A percentile compares a stretch with the other conserved stretches of the same genome.
phyloP scores from a whole-genome alignment of 345 rosid species.

The Erodium maritimum region DNA sequence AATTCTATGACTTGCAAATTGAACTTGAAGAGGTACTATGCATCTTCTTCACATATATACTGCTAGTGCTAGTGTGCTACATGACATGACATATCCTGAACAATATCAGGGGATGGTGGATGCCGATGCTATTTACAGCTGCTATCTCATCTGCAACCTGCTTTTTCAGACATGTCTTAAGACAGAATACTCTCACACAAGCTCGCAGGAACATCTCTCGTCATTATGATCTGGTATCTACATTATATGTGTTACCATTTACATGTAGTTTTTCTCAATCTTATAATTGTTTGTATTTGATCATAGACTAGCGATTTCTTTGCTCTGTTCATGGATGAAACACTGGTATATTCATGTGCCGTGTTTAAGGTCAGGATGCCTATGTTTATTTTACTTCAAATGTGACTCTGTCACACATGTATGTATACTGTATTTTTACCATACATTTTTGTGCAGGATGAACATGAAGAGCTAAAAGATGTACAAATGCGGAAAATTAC shows the following conservation, averaged over 20 bases:
- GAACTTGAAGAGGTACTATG: conserved; percentile 62
- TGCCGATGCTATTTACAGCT: conserved; percentile 64
- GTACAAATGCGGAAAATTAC: conserved; percentile 72
- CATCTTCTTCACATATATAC: no score
- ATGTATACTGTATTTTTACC: neutral
- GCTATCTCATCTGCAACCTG: conserved; percentile 64
- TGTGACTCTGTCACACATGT: neutral
- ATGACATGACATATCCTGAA: no score
- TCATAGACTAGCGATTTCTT: conserved; percentile 72
- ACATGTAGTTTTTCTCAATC: neutral
- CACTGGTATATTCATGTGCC: conserved; percentile 80
- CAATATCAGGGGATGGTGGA: conserved; percentile 99
- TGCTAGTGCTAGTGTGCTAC: no score
- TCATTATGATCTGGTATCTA: conserved; percentile 90
- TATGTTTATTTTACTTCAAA: neutral
- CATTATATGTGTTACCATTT: no score
- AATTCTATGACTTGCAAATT: conserved; percentile 26
- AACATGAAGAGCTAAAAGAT: conserved; percentile 49
- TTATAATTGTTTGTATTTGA: no score
- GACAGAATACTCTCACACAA: conserved; percentile 77
- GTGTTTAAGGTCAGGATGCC: conserved; percentile 52
- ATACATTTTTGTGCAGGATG: conserved; percentile 18
- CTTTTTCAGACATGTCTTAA: conserved; percentile 56
- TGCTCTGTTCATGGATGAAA: conserved; percentile 67
- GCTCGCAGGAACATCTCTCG: conserved; percentile 86